Base-by-base conservation (phyloP, 441 rosid genomes). In the Croton laevigatus region DNA sequence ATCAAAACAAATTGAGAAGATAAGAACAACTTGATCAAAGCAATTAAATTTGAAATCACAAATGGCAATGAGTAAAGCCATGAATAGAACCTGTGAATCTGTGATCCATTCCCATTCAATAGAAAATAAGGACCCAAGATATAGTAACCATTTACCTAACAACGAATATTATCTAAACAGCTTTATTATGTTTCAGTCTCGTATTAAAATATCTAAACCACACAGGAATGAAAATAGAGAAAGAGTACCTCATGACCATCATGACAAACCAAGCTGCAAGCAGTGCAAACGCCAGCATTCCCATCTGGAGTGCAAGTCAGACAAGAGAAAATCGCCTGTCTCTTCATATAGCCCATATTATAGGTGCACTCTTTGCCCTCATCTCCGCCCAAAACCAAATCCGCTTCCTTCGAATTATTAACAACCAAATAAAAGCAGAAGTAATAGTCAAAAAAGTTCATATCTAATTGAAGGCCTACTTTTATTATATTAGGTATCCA, bases 371-470 rank as follows among this genome's bases (percentile, higher is more conserved):
- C 97, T 73, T 91, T 90, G 22, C 97, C 99, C 70, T 88, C 97
- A 67, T 92, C 99, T 57, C 97, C 98, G 64, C 99, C 99, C 91
- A 95, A 73, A 76, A 92, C 94, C 92, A 95, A 81, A 84, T 92
- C 96, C 2, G 91, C 94, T 75, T 88, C 94, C 98, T 94, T 83
- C 16, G 61, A 14, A 65, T 62, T 68, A 65, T 62, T 68, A 53
- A 66, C 22, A 61, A 11, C 73, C 44, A 44, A 7, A 22, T 36
- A 22, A 12, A 53, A 40, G 6, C 45, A 51, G 14, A 73, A 2
- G 7, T 1, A 20, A 13, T 63, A 16, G 14, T n/a, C 5, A 44
- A 59, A 55, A 20, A 46, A 49, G 52, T 37, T 42, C 36, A 42
- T 13, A 38, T 37, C 37, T 36, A 46, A 20, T 13, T 11, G n/a